These are phyloP conservation scores for Erigeron canadensis DNA, from an alignment of 129 eudicot species.

Conservation along the genomic window DNA sequence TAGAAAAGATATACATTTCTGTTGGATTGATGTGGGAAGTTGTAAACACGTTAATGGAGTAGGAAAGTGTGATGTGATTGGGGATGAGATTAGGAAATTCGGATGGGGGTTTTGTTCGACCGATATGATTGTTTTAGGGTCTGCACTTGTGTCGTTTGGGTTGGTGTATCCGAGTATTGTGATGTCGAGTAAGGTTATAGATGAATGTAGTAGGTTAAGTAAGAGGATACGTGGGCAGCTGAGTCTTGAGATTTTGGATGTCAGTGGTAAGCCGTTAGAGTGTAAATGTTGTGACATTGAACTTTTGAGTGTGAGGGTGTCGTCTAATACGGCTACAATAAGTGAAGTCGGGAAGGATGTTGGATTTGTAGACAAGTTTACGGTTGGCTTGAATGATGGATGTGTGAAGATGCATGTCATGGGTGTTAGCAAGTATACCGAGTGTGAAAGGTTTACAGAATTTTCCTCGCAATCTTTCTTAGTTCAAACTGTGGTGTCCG, in stretches of 20 bases:
- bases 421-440: slow-evolving; percentile 40
- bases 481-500: slow-evolving; percentile 43
- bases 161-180: slow-evolving; percentile 76
- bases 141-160: slow-evolving; percentile 71
- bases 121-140: slow-evolving; percentile 64
- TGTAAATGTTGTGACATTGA: slow-evolving; percentile 78
- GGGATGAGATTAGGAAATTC: slow-evolving; percentile 43
- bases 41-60: slow-evolving; percentile 16
- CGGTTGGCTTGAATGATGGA: slow-evolving; percentile 36
- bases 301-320: slow-evolving; percentile 41
- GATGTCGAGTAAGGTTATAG: slow-evolving; percentile 26
- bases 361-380: slow-evolving; percentile 16
- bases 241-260: slow-evolving; percentile 66
- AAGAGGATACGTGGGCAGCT: slow-evolving; percentile 43
- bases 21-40: slow-evolving; percentile 63
- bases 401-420: slow-evolving; percentile 44
- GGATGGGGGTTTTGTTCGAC: slow-evolving; percentile 85
- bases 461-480: slow-evolving; percentile 34
- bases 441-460: slow-evolving; percentile 22
- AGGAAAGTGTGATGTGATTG: slow-evolving; percentile 26
- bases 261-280: slow-evolving; percentile 69
- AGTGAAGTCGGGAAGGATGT: slow-evolving; percentile 28
- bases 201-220: slow-evolving; percentile 14
- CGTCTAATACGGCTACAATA: slow-evolving; percentile 11
- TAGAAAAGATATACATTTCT: slow-evolving; percentile 61